These are phyloP conservation scores for Scheffersomyces stambukii DNA, from an alignment of 1,139 yeast species.

Conservation along the genomic window DNA sequence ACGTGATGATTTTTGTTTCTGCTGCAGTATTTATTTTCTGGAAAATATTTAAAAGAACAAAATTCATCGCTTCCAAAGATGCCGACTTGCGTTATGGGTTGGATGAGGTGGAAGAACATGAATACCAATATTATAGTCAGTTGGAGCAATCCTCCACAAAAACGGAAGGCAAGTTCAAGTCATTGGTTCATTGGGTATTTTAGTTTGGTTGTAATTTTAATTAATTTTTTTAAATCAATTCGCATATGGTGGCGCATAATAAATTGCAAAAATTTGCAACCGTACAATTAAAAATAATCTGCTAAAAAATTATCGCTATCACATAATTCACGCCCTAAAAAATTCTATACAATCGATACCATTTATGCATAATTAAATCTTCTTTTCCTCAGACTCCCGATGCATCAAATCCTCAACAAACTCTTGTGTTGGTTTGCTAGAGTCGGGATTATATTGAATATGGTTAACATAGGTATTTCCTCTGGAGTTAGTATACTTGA, in stretches of 20 bases:
- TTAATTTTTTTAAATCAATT: too few relatives aligned
- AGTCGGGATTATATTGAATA: constrained; percentile 15
- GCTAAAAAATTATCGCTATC: too few relatives aligned
- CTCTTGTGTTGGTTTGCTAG: constrained; percentile 12
- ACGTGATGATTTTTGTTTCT: constrained; percentile 29
- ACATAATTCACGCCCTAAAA: too few relatives aligned
- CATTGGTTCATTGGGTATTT: constrained; percentile 4
- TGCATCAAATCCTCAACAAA: constrained; percentile 10
- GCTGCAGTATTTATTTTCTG: constrained; percentile 30
- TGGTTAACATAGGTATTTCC: constrained; percentile 20
- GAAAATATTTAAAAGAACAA: constrained; percentile 25
- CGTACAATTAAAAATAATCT: too few relatives aligned
- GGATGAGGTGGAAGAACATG: constrained; percentile 36
- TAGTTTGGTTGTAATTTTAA: too few relatives aligned
- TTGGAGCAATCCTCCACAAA: constrained; percentile 10
- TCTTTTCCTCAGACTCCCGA: constrained; percentile 5
- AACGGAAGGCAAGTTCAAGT: constrained; percentile 2
- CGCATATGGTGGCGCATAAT: too few relatives aligned
- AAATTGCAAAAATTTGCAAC: too few relatives aligned
- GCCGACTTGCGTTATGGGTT: constrained; percentile 32
- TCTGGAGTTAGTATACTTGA: constrained; percentile 14
- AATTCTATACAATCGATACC: too few relatives aligned
- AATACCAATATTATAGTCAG: constrained; percentile 34
- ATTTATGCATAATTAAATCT: too few relatives aligned
- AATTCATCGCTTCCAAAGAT: constrained; percentile 23